These are phyloP conservation scores for Hamamelis virginiana DNA, from an alignment of 164 flowering plant species.

Conservation along the genomic window DNA sequence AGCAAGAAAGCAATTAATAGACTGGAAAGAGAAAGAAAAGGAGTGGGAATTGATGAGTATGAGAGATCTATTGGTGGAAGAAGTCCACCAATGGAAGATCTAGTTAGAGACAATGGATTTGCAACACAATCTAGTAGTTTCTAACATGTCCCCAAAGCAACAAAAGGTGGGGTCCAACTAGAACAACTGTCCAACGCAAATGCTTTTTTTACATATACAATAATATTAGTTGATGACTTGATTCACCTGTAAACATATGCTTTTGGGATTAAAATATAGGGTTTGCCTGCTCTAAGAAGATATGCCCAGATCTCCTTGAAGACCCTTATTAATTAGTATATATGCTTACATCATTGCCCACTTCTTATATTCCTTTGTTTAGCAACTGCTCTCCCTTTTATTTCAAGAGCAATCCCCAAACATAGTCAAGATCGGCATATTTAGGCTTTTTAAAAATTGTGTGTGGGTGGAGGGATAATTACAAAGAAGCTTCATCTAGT, in stretches of 20 bases:
- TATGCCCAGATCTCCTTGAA: constrained; percentile 65
- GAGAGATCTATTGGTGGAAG: constrained; percentile 42
- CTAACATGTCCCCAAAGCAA: constrained; percentile 38
- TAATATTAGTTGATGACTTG: constrained; percentile 49
- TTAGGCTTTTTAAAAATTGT: constrained; percentile 14
- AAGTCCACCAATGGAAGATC: constrained; percentile 43
- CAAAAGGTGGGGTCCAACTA: constrained; percentile 38
- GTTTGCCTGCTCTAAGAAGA: constrained; percentile 65
- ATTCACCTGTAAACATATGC: constrained; percentile 50
- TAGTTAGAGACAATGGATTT: constrained; percentile 50
- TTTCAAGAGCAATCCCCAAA: constrained; percentile 30
- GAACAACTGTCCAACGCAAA: constrained; percentile 62
- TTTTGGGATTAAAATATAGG: constrained; percentile 40
- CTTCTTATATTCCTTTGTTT: constrained; percentile 63
- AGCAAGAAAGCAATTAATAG: constrained; percentile 26
- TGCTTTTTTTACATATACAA: constrained; percentile 32
- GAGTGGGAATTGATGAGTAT: constrained; percentile 39
- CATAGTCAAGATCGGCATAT: constrained; percentile 42
- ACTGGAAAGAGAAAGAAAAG: constrained; percentile 18
- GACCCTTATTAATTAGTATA: constrained; percentile 48
- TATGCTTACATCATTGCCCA: constrained; percentile 71
- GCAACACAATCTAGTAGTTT: constrained; percentile 51
- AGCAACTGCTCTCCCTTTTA: constrained; percentile 32
- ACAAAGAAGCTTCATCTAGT: constrained; percentile 38
- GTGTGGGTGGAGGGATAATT: constrained; percentile 33